Evolutionary conservation across 192 early-diverging fungal genomes (phyloP).

Genomic region (Geranomyces michiganensis): DNA sequence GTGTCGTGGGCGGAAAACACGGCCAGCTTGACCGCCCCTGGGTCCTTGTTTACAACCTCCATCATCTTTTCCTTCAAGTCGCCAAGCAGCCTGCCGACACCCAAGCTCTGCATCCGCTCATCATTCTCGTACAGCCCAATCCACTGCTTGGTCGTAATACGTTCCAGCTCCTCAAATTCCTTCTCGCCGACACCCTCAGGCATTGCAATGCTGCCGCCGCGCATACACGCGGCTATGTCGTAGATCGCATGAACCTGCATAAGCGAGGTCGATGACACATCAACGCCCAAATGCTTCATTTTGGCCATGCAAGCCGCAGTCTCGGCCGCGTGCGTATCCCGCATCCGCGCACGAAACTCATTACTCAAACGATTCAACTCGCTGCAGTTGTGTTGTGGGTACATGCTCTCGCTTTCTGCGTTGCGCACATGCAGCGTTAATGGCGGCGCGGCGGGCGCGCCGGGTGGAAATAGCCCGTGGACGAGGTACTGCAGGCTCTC

Average conservation of each 20-base stretch:
- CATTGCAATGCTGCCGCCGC: constrained; percentile 33
- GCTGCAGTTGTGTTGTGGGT: constrained; percentile 21
- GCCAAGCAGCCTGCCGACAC: constrained; percentile 30
- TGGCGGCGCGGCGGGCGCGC: neutral
- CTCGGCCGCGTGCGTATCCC: neutral
- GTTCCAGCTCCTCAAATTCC: constrained; percentile 37
- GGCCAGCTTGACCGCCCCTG: constrained; percentile 30
- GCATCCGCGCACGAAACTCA: constrained; percentile 21
- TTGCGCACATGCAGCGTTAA: constrained; percentile 25
- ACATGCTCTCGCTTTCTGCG: constrained; percentile 28
- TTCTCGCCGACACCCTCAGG: constrained; percentile 41
- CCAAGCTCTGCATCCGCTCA: constrained; percentile 21
- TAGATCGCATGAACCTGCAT: constrained; percentile 41
- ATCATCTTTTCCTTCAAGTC: constrained; percentile 24
- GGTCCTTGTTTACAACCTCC: constrained; percentile 7
- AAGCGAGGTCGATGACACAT: constrained; percentile 21
- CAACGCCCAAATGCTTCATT: constrained; percentile 27
- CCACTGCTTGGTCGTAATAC: constrained; percentile 35
- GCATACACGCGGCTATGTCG: constrained; percentile 44
- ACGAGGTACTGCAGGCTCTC: constrained; percentile 70
- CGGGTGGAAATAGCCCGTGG: constrained; percentile 60
- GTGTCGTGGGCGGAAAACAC: constrained; percentile 45
- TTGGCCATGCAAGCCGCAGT: constrained; percentile 21
- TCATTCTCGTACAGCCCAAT: constrained; percentile 26
- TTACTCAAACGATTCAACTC: constrained; percentile 16